Evolutionary conservation across 495 filamentous ascomycete species (phyloP).

Genomic region (Talaromyces adpressus): DNA sequence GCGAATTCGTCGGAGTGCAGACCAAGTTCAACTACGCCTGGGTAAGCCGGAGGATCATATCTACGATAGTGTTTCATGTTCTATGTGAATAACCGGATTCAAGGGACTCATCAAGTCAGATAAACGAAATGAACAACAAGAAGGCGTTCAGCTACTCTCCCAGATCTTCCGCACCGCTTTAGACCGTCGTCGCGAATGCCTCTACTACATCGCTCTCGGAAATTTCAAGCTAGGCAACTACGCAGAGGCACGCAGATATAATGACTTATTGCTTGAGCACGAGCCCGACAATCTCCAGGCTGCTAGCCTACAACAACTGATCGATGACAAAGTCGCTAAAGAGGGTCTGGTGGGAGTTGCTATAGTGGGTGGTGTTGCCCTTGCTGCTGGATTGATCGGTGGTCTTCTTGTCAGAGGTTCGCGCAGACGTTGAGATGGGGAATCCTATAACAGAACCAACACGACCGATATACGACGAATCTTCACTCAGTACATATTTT

Average conservation of each 20-base stretch:
- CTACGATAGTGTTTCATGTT: neutral
- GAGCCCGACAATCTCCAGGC: constrained; percentile 90
- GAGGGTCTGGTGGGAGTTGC: constrained; percentile 92
- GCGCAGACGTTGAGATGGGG: constrained; percentile 42
- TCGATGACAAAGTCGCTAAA: constrained; percentile 92
- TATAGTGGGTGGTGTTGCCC: constrained; percentile 90
- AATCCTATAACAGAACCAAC: neutral
- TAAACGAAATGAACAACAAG: constrained; percentile 77
- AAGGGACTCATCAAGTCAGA: constrained; percentile 93
- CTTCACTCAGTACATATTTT: constrained; percentile 5
- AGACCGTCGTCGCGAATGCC: constrained; percentile 90
- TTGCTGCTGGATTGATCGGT: constrained; percentile 89
- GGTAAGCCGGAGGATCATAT: constrained; percentile 42
- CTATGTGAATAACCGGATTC: neutral
- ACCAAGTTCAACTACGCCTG: constrained; percentile 99
- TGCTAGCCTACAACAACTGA: constrained; percentile 70
- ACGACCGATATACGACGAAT: neutral
- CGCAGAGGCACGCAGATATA: constrained; percentile 86
- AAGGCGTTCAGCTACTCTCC: constrained; percentile 87
- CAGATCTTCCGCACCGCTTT: constrained; percentile 92
- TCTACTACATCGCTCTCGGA: constrained; percentile 93
- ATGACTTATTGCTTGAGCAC: constrained; percentile 80
- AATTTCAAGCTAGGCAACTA: constrained; percentile 99
- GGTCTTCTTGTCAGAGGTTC: constrained; percentile 71
- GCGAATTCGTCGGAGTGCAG: constrained; percentile 90